Conservation (phyloP, 208 protist species). For the Angomonas ambiguus region DNA sequence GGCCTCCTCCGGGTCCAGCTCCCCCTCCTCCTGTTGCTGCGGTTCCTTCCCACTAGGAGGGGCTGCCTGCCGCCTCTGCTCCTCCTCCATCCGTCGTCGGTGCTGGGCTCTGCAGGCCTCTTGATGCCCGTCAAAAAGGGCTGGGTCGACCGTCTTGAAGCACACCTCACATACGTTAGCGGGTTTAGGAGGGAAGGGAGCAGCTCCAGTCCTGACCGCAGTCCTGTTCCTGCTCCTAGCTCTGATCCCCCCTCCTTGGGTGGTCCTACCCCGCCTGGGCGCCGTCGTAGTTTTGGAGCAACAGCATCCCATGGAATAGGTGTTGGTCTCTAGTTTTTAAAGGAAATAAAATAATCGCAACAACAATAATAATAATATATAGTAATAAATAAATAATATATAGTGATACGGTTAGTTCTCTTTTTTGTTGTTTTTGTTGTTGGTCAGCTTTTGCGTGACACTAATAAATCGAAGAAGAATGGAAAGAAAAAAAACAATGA, state of each 20-base stretch:
- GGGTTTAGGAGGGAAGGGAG: not conserved
- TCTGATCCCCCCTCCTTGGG: no score
- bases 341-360: not conserved
- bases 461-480: no score
- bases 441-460: no score
- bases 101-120: constrained; percentile 47
- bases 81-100: constrained; percentile 16
- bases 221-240: no score
- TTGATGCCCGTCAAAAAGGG: constrained; percentile 52
- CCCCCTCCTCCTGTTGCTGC: not conserved
- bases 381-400: no score
- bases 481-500: constrained; percentile 11
- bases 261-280: not conserved
- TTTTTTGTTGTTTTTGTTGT: no score
- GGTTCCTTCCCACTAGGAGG: not conserved
- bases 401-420: no score
- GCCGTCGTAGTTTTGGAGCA: not conserved
- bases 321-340: not conserved
- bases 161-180: constrained; percentile 37
- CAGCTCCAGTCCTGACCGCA: not conserved
- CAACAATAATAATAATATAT: not conserved
- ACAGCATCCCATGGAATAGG: not conserved
- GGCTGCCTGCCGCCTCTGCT: not conserved
- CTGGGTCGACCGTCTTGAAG: constrained; percentile 33
- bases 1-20: constrained; percentile 29